These are phyloP conservation scores for Takashimella tepidaria DNA, from an alignment of 1,284 basidiomycete species.

Conservation along the genomic window DNA sequence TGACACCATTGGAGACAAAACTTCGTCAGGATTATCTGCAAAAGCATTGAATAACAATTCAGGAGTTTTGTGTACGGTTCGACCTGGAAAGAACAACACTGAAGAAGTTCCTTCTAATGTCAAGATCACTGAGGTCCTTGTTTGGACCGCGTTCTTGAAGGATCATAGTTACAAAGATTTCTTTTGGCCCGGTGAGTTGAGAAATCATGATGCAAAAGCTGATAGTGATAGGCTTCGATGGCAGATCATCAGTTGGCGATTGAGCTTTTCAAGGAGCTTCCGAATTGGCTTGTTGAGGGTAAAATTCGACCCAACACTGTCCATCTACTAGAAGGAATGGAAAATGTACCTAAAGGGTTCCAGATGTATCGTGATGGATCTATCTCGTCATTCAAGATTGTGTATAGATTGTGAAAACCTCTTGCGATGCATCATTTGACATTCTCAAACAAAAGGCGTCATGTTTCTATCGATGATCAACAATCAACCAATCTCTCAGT, in stretches of 20 bases:
- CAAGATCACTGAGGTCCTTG: not conserved
- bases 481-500: too few species aligned
- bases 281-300: not conserved
- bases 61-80: not conserved
- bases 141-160: not conserved
- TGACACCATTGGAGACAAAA: not conserved
- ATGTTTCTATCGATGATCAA: too few species aligned
- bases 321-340: not conserved
- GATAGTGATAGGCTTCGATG: not conserved
- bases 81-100: not conserved
- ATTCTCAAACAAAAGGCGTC: too few species aligned
- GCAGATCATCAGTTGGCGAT: not conserved
- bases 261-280: not conserved
- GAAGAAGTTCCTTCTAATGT: not conserved
- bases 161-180: not conserved
- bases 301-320: not conserved
- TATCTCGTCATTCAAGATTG: not conserved
- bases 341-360: not conserved
- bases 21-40: not conserved
- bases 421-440: too few species aligned
- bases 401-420: not conserved
- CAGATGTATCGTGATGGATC: not conserved
- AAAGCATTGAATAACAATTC: not conserved
- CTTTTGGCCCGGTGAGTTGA: not conserved
- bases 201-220: not conserved